phyloP scores from a whole-genome alignment of 257 asterid genomes.

The Rhazya stricta region DNA sequence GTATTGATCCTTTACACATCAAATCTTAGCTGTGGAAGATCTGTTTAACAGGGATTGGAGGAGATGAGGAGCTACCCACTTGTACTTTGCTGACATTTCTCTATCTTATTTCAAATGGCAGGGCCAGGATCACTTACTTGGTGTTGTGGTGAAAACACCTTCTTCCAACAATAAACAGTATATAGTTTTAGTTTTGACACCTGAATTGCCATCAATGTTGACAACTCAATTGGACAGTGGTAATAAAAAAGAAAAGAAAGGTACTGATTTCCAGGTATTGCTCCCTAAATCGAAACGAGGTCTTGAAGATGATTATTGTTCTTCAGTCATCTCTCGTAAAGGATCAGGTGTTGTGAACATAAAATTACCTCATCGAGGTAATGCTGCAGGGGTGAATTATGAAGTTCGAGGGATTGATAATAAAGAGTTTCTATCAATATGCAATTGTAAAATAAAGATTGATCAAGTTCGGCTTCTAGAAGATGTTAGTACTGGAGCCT shows the following conservation, averaged over 20 bases:
- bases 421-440: conserved; percentile 68
- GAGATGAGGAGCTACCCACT: not conserved
- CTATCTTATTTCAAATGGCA: conserved; percentile 34
- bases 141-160: conserved; percentile 74
- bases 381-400: conserved; percentile 70
- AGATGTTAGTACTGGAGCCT: conserved; percentile 80
- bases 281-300: conserved; percentile 91
- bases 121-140: conserved; percentile 91
- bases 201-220: conserved; percentile 50
- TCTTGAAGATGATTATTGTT: conserved; percentile 74
- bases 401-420: conserved; percentile 78
- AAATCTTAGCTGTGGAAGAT: not conserved
- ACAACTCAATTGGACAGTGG: conserved; percentile 37
- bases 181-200: conserved; percentile 80
- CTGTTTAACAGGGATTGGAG: not conserved
- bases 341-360: conserved; percentile 72
- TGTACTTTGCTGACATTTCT: conserved; percentile 3
- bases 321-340: conserved; percentile 62
- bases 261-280: conserved; percentile 56
- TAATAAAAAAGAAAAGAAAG: conserved; percentile 34
- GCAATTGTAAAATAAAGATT: conserved; percentile 59
- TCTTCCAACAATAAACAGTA: conserved; percentile 61
- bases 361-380: conserved; percentile 77
- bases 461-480: conserved; percentile 92
- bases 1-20: not conserved